phyloP scores from a whole-genome alignment of 805 yeast genomes.

The Ogataea degrootiae region DNA sequence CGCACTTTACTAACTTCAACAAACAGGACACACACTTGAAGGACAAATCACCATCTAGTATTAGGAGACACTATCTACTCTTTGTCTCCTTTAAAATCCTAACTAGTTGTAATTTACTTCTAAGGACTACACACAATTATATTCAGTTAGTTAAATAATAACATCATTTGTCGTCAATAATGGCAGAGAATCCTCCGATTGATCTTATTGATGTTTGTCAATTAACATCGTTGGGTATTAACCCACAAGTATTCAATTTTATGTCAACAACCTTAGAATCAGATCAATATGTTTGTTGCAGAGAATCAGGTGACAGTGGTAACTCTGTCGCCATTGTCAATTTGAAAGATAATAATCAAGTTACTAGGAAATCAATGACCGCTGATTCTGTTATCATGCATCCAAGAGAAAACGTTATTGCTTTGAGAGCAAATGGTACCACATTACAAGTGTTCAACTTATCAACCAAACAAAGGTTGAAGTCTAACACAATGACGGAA shows the following conservation, averaged over 20 bases:
- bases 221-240: constrained; percentile 81
- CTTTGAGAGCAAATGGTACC: constrained; percentile 93
- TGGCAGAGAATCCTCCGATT: constrained; percentile 75
- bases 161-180: constrained; percentile 5
- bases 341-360: constrained; percentile 68
- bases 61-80: no score
- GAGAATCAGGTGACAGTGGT: constrained; percentile 59
- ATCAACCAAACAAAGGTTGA: constrained; percentile 80
- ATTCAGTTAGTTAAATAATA: background rate
- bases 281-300: constrained; percentile 80
- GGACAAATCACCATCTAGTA: constrained; percentile 1
- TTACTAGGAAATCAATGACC: constrained; percentile 87
- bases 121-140: background rate
- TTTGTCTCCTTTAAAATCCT: background rate
- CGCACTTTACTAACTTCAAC: background rate
- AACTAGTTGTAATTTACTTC: background rate
- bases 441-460: constrained; percentile 92
- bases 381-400: constrained; percentile 98
- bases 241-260: constrained; percentile 80
- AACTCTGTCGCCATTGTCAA: constrained; percentile 95
- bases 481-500: constrained; percentile 78
- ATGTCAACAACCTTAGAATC: constrained; percentile 93
- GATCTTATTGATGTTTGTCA: constrained; percentile 94
- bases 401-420: constrained; percentile 82
- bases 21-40: background rate